phyloP scores from a whole-genome alignment of 2,329 filamentous ascomycete species.

The Ophiostoma montium region DNA sequence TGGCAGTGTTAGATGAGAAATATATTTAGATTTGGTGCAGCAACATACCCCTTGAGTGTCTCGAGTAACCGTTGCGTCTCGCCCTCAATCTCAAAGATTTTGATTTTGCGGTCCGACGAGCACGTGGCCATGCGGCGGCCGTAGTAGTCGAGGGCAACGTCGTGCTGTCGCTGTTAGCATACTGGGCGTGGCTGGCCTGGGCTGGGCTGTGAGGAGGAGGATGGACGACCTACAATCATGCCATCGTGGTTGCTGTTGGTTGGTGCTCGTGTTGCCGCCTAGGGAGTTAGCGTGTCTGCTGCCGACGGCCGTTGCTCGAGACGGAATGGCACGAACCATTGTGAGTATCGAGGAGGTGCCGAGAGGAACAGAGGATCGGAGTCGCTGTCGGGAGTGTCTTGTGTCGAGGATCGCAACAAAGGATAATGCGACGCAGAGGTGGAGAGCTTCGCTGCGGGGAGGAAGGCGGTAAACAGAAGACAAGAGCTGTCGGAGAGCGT shows the following conservation, averaged over 20 bases:
- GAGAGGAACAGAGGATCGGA: not conserved
- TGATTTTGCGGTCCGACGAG: slow-evolving; percentile 96
- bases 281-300: not conserved
- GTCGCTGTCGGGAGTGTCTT: not conserved
- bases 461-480: not conserved
- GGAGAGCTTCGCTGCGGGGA: not conserved
- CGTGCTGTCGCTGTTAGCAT: slow-evolving; percentile 46
- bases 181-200: not conserved
- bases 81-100: slow-evolving; percentile 96
- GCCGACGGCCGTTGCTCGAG: too few species aligned
- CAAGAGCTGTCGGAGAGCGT: not conserved
- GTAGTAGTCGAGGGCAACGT: slow-evolving; percentile 98
- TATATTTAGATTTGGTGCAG: too few species aligned
- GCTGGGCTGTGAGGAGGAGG: not conserved
- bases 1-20: slow-evolving; percentile 28
- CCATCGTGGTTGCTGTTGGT: slow-evolving; percentile 88
- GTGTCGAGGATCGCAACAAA: not conserved
- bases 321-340: not conserved
- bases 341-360: not conserved
- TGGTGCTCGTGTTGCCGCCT: slow-evolving; percentile 42
- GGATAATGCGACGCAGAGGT: not conserved
- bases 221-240: slow-evolving; percentile 74
- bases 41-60: slow-evolving; percentile 75
- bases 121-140: slow-evolving; percentile 91
- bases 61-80: slow-evolving; percentile 81